A percentile compares a stretch with the other conserved stretches of the same genome.
These are phyloP conservation scores for Sarcodon aspratus DNA, from an alignment of 768 basidiomycete genomes.

Conservation along the genomic window DNA sequence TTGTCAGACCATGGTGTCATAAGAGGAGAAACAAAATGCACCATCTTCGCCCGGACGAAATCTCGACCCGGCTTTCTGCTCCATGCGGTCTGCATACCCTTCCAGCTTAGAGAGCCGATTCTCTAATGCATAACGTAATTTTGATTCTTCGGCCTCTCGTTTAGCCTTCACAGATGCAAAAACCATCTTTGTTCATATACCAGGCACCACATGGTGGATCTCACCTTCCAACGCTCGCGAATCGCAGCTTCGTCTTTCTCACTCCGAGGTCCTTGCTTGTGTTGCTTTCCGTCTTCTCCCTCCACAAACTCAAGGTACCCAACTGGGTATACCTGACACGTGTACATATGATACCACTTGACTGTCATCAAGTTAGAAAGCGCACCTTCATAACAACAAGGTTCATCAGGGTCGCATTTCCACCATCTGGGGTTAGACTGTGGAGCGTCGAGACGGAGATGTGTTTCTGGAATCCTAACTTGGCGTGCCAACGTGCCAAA, in stretches of 20 bases:
- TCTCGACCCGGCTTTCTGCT: slow-evolving; percentile 39
- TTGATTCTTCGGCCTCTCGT: slow-evolving; percentile 39
- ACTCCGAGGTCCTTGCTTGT: slow-evolving; percentile 50
- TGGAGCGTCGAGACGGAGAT: slow-evolving; percentile 69
- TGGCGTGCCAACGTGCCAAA: slow-evolving; percentile 79
- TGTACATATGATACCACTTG: not conserved
- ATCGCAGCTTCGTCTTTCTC: slow-evolving; percentile 55
- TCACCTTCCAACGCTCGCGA: slow-evolving; percentile 64
- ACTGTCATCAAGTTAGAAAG: not conserved
- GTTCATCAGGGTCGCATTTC: slow-evolving; percentile 63
- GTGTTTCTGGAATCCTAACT: slow-evolving; percentile 63
- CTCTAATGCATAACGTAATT: slow-evolving; percentile 45
- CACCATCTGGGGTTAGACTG: slow-evolving; percentile 76
- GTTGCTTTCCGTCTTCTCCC: slow-evolving; percentile 34
- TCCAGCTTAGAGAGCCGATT: slow-evolving; percentile 41
- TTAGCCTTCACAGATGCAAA: not conserved
- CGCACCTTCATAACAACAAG: slow-evolving; percentile 56
- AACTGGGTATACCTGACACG: slow-evolving; percentile 49
- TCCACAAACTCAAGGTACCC: slow-evolving; percentile 67
- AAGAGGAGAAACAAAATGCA: not conserved
- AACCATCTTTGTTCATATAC: too few relatives aligned
- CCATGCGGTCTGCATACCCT: slow-evolving; percentile 55
- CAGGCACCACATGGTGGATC: too few relatives aligned
- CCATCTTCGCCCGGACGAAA: slow-evolving; percentile 18
- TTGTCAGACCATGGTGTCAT: not conserved